These are phyloP conservation scores for Tylopilus vinaceipallidus DNA, from an alignment of 768 basidiomycete species.

Conservation along the genomic window DNA sequence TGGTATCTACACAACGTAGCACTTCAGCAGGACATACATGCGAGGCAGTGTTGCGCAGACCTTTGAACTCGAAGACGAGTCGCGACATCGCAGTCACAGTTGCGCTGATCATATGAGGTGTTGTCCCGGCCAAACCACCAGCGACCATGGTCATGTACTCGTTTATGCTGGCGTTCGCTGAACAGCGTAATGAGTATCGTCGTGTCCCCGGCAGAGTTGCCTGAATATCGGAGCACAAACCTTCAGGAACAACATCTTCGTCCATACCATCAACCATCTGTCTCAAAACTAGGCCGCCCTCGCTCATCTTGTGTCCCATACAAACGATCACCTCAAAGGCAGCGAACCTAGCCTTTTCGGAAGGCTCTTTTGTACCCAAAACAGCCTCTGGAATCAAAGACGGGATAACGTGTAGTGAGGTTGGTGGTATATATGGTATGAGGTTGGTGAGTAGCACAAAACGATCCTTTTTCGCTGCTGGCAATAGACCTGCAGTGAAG, in stretches of 20 bases:
- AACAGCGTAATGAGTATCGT: slow-evolving; percentile 12
- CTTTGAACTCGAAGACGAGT: slow-evolving; percentile 94
- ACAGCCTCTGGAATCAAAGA: slow-evolving; percentile 92
- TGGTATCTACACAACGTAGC: slow-evolving; percentile 46
- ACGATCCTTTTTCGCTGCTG: slow-evolving; percentile 95
- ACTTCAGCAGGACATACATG: not conserved
- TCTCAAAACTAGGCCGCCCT: slow-evolving; percentile 80
- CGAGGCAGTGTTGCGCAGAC: slow-evolving; percentile 36
- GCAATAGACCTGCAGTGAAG: slow-evolving; percentile 58
- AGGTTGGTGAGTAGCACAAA: slow-evolving; percentile 71
- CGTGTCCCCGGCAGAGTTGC: not conserved
- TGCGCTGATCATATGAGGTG: slow-evolving; percentile 98
- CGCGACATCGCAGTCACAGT: slow-evolving; percentile 93
- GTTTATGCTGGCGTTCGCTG: slow-evolving; percentile 72
- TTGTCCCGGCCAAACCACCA: slow-evolving; percentile 89
- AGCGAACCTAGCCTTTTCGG: slow-evolving; percentile 83
- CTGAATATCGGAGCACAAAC: slow-evolving; percentile 21
- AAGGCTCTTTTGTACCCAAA: slow-evolving; percentile 94
- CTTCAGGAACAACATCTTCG: slow-evolving; percentile 53
- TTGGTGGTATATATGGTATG: slow-evolving; percentile 63
- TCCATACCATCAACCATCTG: slow-evolving; percentile 82
- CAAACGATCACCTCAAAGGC: slow-evolving; percentile 88
- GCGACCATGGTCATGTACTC: slow-evolving; percentile 98
- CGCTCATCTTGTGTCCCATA: slow-evolving; percentile 91
- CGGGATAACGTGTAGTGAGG: slow-evolving; percentile 79